Conservation (phyloP, 306 rosid genomes). For the Lathyrus aphaca region DNA sequence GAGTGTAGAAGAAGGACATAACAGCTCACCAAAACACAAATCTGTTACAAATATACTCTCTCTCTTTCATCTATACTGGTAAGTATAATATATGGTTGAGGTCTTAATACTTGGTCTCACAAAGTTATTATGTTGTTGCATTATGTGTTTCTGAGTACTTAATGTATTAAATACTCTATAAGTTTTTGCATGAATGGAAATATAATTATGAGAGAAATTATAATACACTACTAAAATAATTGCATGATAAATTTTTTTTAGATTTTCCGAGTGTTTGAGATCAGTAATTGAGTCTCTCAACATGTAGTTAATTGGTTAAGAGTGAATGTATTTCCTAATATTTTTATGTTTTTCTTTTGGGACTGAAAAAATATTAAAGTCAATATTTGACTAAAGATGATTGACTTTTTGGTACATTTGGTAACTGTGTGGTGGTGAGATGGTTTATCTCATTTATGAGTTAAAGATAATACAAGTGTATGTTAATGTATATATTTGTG, state of each 20-base stretch:
- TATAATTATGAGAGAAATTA: too few species aligned
- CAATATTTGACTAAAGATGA: neutral
- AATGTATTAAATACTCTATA: neutral
- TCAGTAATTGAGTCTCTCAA: too few species aligned
- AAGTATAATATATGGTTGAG: constrained; percentile 44
- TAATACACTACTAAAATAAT: too few species aligned
- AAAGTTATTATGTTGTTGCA: neutral
- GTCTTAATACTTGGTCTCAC: constrained; percentile 36
- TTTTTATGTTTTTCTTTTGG: too few species aligned
- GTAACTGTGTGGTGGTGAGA: too few species aligned
- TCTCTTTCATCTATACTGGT: constrained; percentile 28
- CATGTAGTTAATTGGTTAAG: neutral
- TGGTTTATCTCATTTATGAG: too few species aligned
- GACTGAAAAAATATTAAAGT: neutral
- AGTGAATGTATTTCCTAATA: neutral
- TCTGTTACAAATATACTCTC: constrained; percentile 50
- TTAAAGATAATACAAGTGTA: neutral
- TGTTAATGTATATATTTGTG: too few species aligned
- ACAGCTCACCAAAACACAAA: constrained; percentile 53
- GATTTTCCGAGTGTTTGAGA: too few species aligned
- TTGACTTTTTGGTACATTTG: neutral
- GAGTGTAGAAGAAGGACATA: constrained; percentile 15
- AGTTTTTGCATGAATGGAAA: constrained; percentile 3
- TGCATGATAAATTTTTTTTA: too few species aligned
- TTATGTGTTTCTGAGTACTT: neutral